Evolutionary conservation across 179 eudicot species (phyloP), one percentile per base, ranked within the genome.

Genomic region (Actinidia arguta): DNA sequence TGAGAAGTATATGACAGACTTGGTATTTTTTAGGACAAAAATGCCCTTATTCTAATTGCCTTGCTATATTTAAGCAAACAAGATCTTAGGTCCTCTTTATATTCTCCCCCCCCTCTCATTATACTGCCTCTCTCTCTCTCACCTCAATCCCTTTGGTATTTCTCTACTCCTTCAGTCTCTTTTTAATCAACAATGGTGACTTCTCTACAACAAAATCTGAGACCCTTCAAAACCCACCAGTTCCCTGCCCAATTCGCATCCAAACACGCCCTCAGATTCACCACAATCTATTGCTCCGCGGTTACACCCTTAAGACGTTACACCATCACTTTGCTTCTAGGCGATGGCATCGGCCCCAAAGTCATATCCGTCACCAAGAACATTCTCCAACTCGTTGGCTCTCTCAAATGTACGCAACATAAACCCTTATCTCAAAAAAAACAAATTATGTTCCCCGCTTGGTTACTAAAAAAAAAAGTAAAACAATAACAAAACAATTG

Each of bases 261-360:
- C 83, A 80, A 73, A 74, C 58, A 54, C 52, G 50, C 71, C 66
- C 39, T 81, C 54, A 88, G 59, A 46, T 75, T 39, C 47, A 31
- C 79, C 24, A 54, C 70, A 5, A 73, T 92, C 84, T 90, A 88
- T 4, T 94, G 95, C 93, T 84, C 92, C 66, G 92, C 90, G 46
- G 81, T 88, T 50, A 74, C 73, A 78, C 88, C 84, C 31, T 52
- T 63, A 56, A 87, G 83, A 83, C 84, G 91, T 79, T 96, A 95
- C 93, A 71, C 69, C 82, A 85, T 96, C 88, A 96, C 96, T 74
- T 91, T 96, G 52, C 94, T 96, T 51, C 97, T 98, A 54, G 99
- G 98, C 10, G 98, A 96, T 80, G 99, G 99, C 75, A 95, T 96
- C 67, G 99, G 99, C 72, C 99, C 99, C 50, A 98, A 96, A 83